Evolutionary conservation across 2,329 filamentous ascomycete species (phyloP), one percentile per base, ranked within the genome.

Genomic region (Arachnomyces sp.): DNA sequence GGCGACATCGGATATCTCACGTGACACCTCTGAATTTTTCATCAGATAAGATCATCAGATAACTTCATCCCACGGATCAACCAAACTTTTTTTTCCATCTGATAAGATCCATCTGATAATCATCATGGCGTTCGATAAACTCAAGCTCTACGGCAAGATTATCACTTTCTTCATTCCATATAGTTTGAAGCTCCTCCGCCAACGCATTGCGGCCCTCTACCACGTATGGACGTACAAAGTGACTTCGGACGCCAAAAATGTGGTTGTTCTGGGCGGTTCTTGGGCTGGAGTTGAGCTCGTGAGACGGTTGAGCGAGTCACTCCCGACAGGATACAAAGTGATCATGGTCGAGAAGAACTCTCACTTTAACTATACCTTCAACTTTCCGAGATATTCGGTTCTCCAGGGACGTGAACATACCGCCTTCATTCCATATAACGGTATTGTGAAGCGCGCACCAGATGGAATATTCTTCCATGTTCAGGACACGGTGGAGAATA

Each of bases 331-430:
- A 28, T 77, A 71, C 53, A 65, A 67, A 3, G 68, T 79, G 3
- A 59, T 80, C 0, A 59, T 81, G 3, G 53, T 82, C 18, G 78
- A 82, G 54, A 73, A 71, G 34, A 76, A 77, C 52, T 71, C 67
- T 3, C 77, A 80, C 54, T 77, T 80, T 54, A 72, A 80, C 46
- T 78, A 75, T 49, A 73, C 74, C 0, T 82, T 75, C 67, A 68
- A 72, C 9, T 67, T 81, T 29, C 78, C 78, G 0, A 68, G 78
- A 3, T 78, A 74, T 52, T 73, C 68, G 31, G 76, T 80, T 11
- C 61, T 75, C 4, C 56, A 64, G n/a, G 71, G 68, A 14, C 71
- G 78, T 34, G 77, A 80, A 45, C 55, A 73, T 42, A 73, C 72
- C 48, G 73, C 72, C 0, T 79, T 79, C 44, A 72, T 80, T 32